Conservation (phyloP, 1,284 basidiomycete species). For the Boletellus deceptivus region DNA sequence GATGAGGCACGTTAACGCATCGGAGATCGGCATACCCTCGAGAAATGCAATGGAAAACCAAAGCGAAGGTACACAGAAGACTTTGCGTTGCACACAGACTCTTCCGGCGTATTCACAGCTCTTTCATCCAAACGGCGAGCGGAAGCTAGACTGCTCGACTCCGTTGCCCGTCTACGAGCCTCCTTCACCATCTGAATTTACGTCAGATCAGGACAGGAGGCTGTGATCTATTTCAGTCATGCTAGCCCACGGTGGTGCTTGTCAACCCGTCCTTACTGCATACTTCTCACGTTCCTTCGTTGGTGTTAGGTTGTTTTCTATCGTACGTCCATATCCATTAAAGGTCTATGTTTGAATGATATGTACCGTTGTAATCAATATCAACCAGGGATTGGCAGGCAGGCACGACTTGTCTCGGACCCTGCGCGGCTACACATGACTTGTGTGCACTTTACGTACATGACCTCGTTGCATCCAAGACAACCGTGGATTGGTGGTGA, state of each 20-base stretch:
- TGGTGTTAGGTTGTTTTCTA: background rate
- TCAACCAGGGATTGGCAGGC: background rate
- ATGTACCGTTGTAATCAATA: background rate
- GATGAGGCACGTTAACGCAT: slow-evolving; percentile 46
- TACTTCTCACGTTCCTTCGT: background rate
- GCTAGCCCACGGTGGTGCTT: background rate
- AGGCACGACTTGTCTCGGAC: background rate
- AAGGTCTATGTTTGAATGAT: background rate
- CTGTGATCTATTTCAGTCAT: slow-evolving; percentile 2
- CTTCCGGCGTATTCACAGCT: slow-evolving; percentile 77
- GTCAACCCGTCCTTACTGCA: background rate
- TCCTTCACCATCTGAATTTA: slow-evolving; percentile 3
- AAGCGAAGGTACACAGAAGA: slow-evolving; percentile 15
- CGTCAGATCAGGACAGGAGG: slow-evolving; percentile 6
- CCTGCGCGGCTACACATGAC: background rate
- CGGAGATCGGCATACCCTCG: slow-evolving; percentile 29
- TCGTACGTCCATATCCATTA: background rate
- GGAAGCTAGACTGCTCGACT: slow-evolving; percentile 62
- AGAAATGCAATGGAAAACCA: slow-evolving; percentile 5
- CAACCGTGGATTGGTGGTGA: slow-evolving; percentile 5
- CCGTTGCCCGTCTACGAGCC: slow-evolving; percentile 65
- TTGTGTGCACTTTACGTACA: background rate
- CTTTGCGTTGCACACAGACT: slow-evolving; percentile 35
- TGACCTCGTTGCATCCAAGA: slow-evolving; percentile 3
- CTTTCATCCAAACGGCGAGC: slow-evolving; percentile 68